Base-by-base conservation (phyloP, 345 rosid species). In the Jatropha curcas region DNA sequence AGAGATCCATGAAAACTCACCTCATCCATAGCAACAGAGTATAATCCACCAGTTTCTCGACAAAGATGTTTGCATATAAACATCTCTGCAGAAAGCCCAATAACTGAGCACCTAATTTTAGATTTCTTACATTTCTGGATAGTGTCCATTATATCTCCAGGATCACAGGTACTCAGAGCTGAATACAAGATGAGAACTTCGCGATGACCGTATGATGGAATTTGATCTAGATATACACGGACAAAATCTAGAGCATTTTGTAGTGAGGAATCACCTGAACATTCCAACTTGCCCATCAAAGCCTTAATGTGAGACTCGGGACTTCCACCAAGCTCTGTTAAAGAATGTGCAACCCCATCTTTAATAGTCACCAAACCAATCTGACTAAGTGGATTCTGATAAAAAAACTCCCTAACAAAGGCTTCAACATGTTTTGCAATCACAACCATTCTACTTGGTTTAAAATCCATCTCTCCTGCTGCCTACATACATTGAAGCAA, bases 291-390 rank as follows among this genome's bases (percentile, higher is more conserved):
- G n/a, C 90, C 87, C 93, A 85, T 86, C 89, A 90, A 84, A 19
- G 96, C 91, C 77, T 89, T 83, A 30, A 95, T 83, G 79, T 92
- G 99, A 58, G 93, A 80, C 83, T 92, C 96, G 2, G 99, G 97
- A 83, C 94, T 89, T 55, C 99, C 97, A 60, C 99, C 96, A n/a
- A 90, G 96, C 75, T 95, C 96, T 0, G 98, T 92, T 60, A 95
- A 74, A 43, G 85, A 79, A 66, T 88, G 83, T 41, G 97, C 98
- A 74, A 92, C 81, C 41, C 99, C 97, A 78, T 91, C 94, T 82
- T 89, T 90, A 30, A 92, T 84, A 46, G 84, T 77, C 56, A 91
- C 90, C 45, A 95, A 66, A 53, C 90, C 92, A 41, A 92, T 86
- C 71, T 95, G 97, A 84, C 99, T 89, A 24, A 92, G 89, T 33